phyloP scores from a whole-genome alignment of 768 basidiomycete genomes.

The Sporobolomyces roseus region DNA sequence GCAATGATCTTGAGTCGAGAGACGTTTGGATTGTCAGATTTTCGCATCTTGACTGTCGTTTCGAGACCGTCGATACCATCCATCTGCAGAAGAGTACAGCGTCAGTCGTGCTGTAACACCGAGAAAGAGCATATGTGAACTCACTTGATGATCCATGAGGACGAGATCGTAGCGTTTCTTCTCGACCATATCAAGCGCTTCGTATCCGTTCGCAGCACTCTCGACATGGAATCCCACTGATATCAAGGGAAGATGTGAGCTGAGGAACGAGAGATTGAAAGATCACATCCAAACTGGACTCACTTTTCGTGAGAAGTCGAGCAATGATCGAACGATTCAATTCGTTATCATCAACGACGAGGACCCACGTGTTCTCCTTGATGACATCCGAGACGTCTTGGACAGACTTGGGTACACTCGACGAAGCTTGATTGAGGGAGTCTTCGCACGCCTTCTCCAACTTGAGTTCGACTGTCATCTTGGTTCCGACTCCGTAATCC shows the following conservation, averaged over 20 bases:
- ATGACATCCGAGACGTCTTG: neutral
- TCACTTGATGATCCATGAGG: constrained; percentile 33
- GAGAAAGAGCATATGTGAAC: too few relatives aligned
- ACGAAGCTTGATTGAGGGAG: constrained; percentile 2
- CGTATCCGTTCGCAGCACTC: constrained; percentile 26
- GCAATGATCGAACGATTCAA: constrained; percentile 33
- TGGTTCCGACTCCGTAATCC: constrained; percentile 36
- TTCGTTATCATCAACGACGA: constrained; percentile 42
- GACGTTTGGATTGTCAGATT: neutral
- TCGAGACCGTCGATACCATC: constrained; percentile 31
- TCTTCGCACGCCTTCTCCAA: constrained; percentile 20
- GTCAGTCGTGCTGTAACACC: too few relatives aligned
- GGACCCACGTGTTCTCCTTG: constrained; percentile 15
- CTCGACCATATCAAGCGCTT: constrained; percentile 32
- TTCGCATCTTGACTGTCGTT: constrained; percentile 29
- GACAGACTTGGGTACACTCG: neutral
- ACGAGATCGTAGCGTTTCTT: constrained; percentile 26
- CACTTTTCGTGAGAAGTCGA: constrained; percentile 30
- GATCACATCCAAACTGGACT: neutral
- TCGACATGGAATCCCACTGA: constrained; percentile 38
- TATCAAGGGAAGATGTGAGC: neutral
- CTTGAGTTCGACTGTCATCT: constrained; percentile 15
- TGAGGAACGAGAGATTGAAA: neutral
- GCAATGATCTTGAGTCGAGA: constrained; percentile 31
- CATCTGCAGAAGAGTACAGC: too few relatives aligned